Conservation (phyloP, 148 eudicot species). For the Mesembryanthemum crystallinum region DNA sequence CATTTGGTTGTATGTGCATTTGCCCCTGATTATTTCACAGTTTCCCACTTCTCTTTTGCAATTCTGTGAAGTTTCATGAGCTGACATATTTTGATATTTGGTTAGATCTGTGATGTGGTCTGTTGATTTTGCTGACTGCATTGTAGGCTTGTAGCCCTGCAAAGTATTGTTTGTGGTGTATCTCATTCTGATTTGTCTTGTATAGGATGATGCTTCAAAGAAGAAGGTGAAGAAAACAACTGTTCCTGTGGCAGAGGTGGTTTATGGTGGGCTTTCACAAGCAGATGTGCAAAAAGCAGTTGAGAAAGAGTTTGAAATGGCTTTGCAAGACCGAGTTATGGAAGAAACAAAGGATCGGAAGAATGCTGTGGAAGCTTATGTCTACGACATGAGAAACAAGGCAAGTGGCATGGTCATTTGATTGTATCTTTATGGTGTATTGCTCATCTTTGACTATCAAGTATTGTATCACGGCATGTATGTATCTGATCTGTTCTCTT, state of each 20-base stretch:
- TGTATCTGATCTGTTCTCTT: neutral
- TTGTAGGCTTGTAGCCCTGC: neutral
- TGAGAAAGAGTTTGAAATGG: slow-evolving; percentile 96
- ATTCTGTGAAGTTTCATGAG: neutral
- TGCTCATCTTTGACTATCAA: too few relatives aligned
- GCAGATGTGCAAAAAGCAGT: slow-evolving; percentile 71
- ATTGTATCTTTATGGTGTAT: neutral
- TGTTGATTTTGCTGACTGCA: neutral
- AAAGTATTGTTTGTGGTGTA: neutral
- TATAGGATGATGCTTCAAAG: slow-evolving; percentile 71
- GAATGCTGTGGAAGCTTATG: slow-evolving; percentile 92
- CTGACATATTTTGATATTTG: neutral
- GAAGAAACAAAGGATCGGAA: slow-evolving; percentile 89
- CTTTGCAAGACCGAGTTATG: slow-evolving; percentile 89
- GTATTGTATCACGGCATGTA: neutral
- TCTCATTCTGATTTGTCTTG: slow-evolving; percentile 1
- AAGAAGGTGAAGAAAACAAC: slow-evolving; percentile 73
- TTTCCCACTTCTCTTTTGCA: neutral
- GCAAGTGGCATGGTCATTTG: slow-evolving; percentile 25
- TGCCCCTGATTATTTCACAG: too few relatives aligned
- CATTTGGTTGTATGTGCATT: too few relatives aligned
- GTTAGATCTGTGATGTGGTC: neutral
- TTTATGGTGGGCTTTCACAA: slow-evolving; percentile 59
- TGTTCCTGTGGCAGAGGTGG: slow-evolving; percentile 63
- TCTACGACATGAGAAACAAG: slow-evolving; percentile 91